Evolutionary conservation across 2,329 filamentous ascomycete species (phyloP).

Genomic region (Cordyceps javanica): DNA sequence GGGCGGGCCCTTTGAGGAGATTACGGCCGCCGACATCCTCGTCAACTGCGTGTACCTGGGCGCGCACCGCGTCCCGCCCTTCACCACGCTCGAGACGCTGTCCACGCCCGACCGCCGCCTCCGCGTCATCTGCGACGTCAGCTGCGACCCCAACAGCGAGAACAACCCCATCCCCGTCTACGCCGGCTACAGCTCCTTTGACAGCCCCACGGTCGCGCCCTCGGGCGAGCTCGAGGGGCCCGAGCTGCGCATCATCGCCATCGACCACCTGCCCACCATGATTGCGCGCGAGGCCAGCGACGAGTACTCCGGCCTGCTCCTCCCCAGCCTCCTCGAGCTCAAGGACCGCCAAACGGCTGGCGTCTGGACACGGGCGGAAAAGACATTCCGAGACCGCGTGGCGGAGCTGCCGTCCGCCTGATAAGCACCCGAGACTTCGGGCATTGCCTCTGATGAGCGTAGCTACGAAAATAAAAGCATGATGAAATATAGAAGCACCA

Average conservation of each 20-base stretch:
- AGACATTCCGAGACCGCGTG: slow-evolving; percentile 63
- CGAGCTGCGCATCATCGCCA: slow-evolving; percentile 70
- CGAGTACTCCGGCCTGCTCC: slow-evolving; percentile 68
- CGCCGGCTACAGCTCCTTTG: slow-evolving; percentile 72
- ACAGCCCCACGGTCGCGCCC: slow-evolving; percentile 71
- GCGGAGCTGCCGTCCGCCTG: slow-evolving; percentile 9
- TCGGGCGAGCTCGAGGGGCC: slow-evolving; percentile 49
- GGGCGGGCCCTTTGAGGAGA: slow-evolving; percentile 70
- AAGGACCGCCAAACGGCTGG: slow-evolving; percentile 63
- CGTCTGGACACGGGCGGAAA: slow-evolving; percentile 77
- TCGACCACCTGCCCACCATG: slow-evolving; percentile 73
- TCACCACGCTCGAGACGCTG: slow-evolving; percentile 61
- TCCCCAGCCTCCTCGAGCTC: slow-evolving; percentile 69
- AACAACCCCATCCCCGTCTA: slow-evolving; percentile 70
- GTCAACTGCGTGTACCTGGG: slow-evolving; percentile 83
- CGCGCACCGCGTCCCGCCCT: slow-evolving; percentile 47
- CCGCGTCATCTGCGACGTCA: slow-evolving; percentile 71
- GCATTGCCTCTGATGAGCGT: background rate
- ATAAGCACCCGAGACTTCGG: background rate
- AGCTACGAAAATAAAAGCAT: background rate
- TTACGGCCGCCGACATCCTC: slow-evolving; percentile 65
- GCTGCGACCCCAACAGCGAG: slow-evolving; percentile 63
- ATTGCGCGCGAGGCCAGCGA: slow-evolving; percentile 79
- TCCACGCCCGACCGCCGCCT: slow-evolving; percentile 58
- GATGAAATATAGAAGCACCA: background rate